Conservation (phyloP, 495 filamentous ascomycete genomes). For the Hyaloscypha bicolor region DNA sequence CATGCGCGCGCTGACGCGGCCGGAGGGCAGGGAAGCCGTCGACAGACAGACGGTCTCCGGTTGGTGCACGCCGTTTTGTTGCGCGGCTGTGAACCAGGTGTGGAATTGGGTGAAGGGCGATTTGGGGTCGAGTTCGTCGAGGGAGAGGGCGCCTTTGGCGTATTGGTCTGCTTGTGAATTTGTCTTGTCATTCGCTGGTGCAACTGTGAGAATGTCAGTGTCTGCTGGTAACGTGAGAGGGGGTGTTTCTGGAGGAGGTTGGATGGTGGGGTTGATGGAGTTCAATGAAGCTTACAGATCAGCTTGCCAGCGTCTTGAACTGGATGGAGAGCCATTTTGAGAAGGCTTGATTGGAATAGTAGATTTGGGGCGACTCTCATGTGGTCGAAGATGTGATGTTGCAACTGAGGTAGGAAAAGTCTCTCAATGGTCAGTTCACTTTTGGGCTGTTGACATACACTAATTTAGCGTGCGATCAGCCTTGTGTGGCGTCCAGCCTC, state of each 20-base stretch:
- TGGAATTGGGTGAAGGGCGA: conserved; percentile 80
- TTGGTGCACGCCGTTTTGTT: conserved; percentile 60
- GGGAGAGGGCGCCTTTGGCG: conserved; percentile 54
- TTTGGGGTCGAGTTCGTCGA: conserved; percentile 51
- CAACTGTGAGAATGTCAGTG: conserved; percentile 32
- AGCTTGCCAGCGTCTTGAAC: conserved; percentile 45
- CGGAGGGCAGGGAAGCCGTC: conserved; percentile 83
- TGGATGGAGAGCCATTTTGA: conserved; percentile 52
- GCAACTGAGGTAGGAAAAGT: conserved; percentile 1
- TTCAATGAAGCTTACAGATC: conserved; percentile 45
- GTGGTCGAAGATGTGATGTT: conserved; percentile 4
- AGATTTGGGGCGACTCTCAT: conserved; percentile 25
- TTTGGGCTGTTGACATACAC: conserved; percentile 2
- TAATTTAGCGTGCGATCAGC: conserved; percentile 11
- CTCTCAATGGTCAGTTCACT: conserved; percentile 16
- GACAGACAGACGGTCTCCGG: conserved; percentile 79
- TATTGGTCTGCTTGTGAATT: conserved; percentile 64
- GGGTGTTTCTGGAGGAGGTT: conserved; percentile 26
- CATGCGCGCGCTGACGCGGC: conserved; percentile 78
- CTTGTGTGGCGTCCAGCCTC: conserved; percentile 8
- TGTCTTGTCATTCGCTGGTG: conserved; percentile 36
- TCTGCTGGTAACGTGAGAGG: conserved; percentile 44
- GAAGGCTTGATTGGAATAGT: conserved; percentile 21
- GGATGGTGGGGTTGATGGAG: neutral
- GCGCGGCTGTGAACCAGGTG: conserved; percentile 77